These are phyloP conservation scores for Neoscytalidium dimidiatum DNA, from an alignment of 2,329 filamentous ascomycete genomes.

Conservation along the genomic window DNA sequence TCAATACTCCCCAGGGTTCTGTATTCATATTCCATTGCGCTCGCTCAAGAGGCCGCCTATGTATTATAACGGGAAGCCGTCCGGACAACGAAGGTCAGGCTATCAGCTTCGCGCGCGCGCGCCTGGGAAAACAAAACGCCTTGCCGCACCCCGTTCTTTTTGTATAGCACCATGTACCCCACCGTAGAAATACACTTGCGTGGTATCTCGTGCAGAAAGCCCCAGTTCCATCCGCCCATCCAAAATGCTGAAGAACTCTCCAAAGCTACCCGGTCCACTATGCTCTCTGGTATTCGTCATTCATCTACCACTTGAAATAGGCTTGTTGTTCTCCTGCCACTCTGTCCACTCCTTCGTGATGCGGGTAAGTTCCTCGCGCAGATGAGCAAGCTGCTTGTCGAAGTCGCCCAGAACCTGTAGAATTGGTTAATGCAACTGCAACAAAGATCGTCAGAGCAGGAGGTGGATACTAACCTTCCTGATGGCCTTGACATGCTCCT, in stretches of 20 bases:
- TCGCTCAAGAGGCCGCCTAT: neutral
- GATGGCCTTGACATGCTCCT: slow-evolving; percentile 69
- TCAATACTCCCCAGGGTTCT: neutral
- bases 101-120: neutral
- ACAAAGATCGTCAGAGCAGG: neutral
- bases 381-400: slow-evolving; percentile 73
- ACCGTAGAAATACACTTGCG: slow-evolving; percentile 13
- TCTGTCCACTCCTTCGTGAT: slow-evolving; percentile 62
- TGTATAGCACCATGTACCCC: slow-evolving; percentile 12
- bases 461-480: slow-evolving; percentile 64
- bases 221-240: neutral
- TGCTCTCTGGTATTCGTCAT: neutral
- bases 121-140: slow-evolving; percentile 3
- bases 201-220: slow-evolving; percentile 17
- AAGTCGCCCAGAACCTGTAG: slow-evolving; percentile 75
- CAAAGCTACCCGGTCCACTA: neutral
- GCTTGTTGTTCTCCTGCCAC: slow-evolving; percentile 44
- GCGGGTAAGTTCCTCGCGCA: slow-evolving; percentile 66
- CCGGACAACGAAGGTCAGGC: neutral
- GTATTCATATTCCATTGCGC: neutral
- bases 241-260: slow-evolving; percentile 11
- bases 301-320: slow-evolving; percentile 10
- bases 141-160: slow-evolving; percentile 7
- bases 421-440: slow-evolving; percentile 23
- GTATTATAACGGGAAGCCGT: slow-evolving; percentile 11